Evolutionary conservation across 768 basidiomycete genomes (phyloP).

Genomic region (Termitomyces eurrhizus): DNA sequence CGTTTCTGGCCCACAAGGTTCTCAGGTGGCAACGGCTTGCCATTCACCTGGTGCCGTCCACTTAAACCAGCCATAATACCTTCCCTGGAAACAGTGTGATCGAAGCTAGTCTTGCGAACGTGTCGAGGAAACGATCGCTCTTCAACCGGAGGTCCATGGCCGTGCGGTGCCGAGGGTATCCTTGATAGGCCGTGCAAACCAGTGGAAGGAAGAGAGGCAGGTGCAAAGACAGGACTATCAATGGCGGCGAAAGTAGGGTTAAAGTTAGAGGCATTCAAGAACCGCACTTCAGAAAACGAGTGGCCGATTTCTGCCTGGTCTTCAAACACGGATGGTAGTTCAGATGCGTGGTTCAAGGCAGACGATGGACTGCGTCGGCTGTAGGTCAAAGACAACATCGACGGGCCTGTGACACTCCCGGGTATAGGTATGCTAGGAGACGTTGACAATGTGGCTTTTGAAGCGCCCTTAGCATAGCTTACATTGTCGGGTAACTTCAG

Average conservation of each 20-base stretch:
- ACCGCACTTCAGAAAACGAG: constrained; percentile 29
- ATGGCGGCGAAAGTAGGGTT: constrained; percentile 36
- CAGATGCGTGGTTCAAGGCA: constrained; percentile 26
- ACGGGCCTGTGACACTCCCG: constrained; percentile 25
- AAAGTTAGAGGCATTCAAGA: constrained; percentile 27
- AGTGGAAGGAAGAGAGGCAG: constrained; percentile 71
- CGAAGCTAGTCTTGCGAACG: constrained; percentile 92
- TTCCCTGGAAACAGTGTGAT: constrained; percentile 80
- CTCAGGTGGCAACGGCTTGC: constrained; percentile 65
- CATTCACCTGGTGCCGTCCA: constrained; percentile 79
- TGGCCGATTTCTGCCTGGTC: constrained; percentile 32
- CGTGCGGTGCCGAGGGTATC: constrained; percentile 37
- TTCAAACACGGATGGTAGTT: constrained; percentile 46
- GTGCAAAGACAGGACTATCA: constrained; percentile 50
- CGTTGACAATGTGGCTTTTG: constrained; percentile 17
- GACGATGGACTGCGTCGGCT: constrained; percentile 47
- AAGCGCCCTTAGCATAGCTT: constrained; percentile 16
- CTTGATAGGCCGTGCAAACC: constrained; percentile 59
- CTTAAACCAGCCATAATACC: constrained; percentile 53
- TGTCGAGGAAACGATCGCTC: constrained; percentile 73
- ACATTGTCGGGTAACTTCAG: constrained; percentile 25
- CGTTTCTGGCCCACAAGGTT: constrained; percentile 70
- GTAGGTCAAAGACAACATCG: constrained; percentile 32
- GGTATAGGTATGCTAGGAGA: constrained; percentile 38
- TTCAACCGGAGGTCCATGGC: constrained; percentile 25